phyloP scores from a whole-genome alignment of 2,329 filamentous ascomycete species.

The Plenodomus biglobosus region DNA sequence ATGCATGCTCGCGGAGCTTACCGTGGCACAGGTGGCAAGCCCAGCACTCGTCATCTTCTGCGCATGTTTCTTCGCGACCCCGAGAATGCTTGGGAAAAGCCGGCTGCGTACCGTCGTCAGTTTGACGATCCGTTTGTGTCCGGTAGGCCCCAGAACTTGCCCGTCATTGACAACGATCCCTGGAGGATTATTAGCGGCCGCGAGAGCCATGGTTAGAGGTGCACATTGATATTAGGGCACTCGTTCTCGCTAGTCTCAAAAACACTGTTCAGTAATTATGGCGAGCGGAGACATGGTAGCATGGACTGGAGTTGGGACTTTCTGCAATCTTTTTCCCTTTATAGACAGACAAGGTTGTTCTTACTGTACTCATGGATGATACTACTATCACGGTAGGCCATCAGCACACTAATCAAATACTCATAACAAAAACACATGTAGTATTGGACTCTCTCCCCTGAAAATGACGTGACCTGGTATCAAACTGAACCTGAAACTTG shows the following conservation, averaged over 20 bases:
- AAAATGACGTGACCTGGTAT: not conserved
- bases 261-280: not conserved
- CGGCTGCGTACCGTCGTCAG: conserved; percentile 24
- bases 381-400: not conserved
- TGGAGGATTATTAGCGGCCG: conserved; percentile 44
- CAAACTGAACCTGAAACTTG: not conserved
- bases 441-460: not conserved
- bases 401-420: not conserved
- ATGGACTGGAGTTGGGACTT: not conserved
- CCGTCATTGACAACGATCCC: conserved; percentile 39
- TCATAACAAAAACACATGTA: not conserved
- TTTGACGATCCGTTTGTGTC: conserved; percentile 39
- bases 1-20: conserved; percentile 43
- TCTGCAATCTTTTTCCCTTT: not conserved
- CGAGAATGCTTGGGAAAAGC: conserved; percentile 38
- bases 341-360: not conserved
- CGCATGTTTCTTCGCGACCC: conserved; percentile 45
- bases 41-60: conserved; percentile 39
- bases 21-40: conserved; percentile 20
- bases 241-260: not conserved
- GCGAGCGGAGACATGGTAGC: not conserved
- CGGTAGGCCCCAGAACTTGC: conserved; percentile 36
- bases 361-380: not conserved
- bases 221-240: not conserved
- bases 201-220: conserved; percentile 40